phyloP scores from a whole-genome alignment of 257 asterid genomes.

The Solanum chaucha region DNA sequence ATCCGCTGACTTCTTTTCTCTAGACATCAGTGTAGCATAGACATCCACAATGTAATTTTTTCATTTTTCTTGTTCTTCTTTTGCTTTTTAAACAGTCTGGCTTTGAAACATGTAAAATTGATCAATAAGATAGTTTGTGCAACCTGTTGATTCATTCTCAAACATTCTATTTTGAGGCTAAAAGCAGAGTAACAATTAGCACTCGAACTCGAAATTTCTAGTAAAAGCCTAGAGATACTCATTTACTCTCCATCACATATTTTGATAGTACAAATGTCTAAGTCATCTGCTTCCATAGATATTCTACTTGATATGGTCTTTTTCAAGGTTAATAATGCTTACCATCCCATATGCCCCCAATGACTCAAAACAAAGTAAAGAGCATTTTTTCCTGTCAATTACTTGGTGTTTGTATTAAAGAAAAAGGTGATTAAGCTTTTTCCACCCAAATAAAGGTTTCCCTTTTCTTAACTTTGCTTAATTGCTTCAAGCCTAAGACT shows the following conservation, averaged over 20 bases:
- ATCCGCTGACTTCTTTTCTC: neutral
- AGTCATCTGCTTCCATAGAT: neutral
- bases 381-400: neutral
- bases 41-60: neutral
- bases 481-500: neutral
- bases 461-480: neutral
- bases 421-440: neutral
- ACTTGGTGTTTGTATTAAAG: neutral
- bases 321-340: neutral
- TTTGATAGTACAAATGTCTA: neutral
- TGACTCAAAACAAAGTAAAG: neutral
- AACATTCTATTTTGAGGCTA: neutral
- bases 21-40: neutral
- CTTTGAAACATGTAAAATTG: neutral
- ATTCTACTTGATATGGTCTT: neutral
- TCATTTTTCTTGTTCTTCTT: neutral
- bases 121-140: neutral
- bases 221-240: neutral
- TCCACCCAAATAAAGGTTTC: neutral
- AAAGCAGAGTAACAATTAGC: neutral
- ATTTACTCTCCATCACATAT: neutral
- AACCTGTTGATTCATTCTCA: neutral
- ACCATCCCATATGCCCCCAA: neutral
- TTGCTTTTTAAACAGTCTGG: neutral
- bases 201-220: neutral